A percentile compares a stretch with the other conserved stretches of the same genome.
Conservation (phyloP, 495 filamentous ascomycete genomes). For the Aspergillus asperescens region DNA sequence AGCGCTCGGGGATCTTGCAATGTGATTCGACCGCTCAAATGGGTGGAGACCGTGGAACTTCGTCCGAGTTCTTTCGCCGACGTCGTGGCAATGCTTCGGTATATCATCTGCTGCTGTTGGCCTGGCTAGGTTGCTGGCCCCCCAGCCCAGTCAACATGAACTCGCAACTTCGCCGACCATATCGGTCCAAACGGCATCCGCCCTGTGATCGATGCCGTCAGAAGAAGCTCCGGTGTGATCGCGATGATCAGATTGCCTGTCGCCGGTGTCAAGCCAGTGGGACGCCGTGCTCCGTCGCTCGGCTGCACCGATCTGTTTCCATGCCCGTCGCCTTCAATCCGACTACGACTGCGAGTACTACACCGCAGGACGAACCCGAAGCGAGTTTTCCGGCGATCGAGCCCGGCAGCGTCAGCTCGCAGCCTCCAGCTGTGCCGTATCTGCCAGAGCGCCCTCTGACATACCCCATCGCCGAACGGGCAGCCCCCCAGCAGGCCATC, state of each 20-base stretch:
- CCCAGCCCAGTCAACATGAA: neutral
- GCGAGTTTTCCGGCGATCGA: neutral
- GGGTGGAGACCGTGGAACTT: too few species aligned
- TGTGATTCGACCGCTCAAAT: too few species aligned
- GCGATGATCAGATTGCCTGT: conserved; percentile 23
- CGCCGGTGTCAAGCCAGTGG: conserved; percentile 27
- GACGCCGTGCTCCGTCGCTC: conserved; percentile 27
- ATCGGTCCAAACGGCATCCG: conserved; percentile 36
- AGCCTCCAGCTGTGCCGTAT: neutral
- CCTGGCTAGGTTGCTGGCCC: neutral
- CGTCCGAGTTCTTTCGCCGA: too few species aligned
- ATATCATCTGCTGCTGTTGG: neutral
- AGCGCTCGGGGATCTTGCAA: too few species aligned
- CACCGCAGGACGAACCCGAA: neutral
- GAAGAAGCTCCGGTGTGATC: conserved; percentile 35
- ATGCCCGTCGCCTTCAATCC: neutral
- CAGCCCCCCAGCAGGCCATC: conserved; percentile 25
- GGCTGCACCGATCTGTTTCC: conserved; percentile 24
- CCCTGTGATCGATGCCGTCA: conserved; percentile 37
- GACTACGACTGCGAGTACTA: neutral
- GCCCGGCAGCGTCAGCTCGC: conserved; percentile 10
- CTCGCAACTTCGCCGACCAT: conserved; percentile 23
- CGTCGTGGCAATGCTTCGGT: too few species aligned
- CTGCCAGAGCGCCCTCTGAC: conserved; percentile 8
- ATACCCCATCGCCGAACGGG: conserved; percentile 5